Evolutionary conservation across 2,329 filamentous ascomycete species (phyloP).

Genomic region (Sporothrix schenckii): DNA sequence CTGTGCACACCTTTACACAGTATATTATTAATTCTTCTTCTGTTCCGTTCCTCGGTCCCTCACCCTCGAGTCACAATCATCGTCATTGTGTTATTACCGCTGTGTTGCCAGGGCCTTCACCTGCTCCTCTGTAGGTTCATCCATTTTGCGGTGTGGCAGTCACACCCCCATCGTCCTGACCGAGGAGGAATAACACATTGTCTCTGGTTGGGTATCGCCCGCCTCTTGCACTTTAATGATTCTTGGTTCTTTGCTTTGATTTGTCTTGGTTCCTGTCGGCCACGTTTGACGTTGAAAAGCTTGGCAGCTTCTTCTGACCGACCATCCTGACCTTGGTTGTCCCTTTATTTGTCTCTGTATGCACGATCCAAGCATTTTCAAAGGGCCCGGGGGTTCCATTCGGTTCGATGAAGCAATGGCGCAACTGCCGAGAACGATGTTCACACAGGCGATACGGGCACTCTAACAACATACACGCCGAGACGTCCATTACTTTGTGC

Average conservation of each 20-base stretch:
- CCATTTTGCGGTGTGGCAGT: background rate
- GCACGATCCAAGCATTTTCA: background rate
- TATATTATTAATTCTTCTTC: background rate
- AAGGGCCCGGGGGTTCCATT: background rate
- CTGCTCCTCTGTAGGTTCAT: background rate
- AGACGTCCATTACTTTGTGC: no score
- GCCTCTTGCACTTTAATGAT: background rate
- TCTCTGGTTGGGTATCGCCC: background rate
- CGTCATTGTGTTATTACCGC: background rate
- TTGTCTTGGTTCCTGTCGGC: background rate
- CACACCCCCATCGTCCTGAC: background rate
- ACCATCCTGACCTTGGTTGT: background rate
- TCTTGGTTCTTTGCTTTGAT: background rate
- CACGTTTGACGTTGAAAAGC: slow-evolving; percentile 6
- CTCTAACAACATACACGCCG: no score
- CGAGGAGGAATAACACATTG: background rate
- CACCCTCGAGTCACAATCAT: background rate
- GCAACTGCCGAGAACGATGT: background rate
- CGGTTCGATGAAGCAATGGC: background rate
- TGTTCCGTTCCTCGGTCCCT: background rate
- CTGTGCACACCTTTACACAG: no score
- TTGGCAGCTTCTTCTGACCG: background rate
- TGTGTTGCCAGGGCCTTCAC: background rate
- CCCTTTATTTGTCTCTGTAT: background rate
- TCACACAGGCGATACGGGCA: background rate